Percentiles rank a stretch among this genome's conserved stretches.
Evolutionary conservation across 257 asterid species (phyloP).

Genomic region (Solanum commersonii): DNA sequence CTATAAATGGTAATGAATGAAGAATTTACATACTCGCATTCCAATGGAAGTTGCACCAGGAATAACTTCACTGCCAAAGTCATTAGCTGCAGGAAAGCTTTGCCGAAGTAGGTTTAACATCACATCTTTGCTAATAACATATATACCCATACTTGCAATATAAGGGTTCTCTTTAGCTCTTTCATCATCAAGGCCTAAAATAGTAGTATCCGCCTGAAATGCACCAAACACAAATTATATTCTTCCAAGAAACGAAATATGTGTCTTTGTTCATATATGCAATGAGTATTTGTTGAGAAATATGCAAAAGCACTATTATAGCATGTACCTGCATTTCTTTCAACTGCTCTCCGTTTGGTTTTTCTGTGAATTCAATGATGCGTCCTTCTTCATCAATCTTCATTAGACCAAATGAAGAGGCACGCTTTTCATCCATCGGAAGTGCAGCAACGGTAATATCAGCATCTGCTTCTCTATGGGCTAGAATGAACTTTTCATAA

Average conservation of each 20-base stretch:
- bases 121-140: conserved; percentile 85
- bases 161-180: conserved; percentile 89
- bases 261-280: not conserved
- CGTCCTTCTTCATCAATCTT: conserved; percentile 93
- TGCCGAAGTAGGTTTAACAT: conserved; percentile 61
- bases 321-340: conserved; percentile 76
- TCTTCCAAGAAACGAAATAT: not conserved
- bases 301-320: too few relatives aligned
- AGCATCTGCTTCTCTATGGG: conserved; percentile 97
- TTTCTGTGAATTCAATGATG: conserved; percentile 74
- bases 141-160: conserved; percentile 96
- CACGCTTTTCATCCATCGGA: conserved; percentile 95
- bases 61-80: conserved; percentile 90
- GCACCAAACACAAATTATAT: not conserved
- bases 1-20: not conserved
- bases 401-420: conserved; percentile 90
- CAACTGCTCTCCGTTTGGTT: conserved; percentile 85
- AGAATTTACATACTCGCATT: conserved; percentile 44
- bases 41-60: conserved; percentile 94
- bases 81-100: conserved; percentile 80
- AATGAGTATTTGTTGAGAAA: too few relatives aligned
- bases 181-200: conserved; percentile 84
- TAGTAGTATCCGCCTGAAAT: conserved; percentile 81
- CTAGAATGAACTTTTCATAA: conserved; percentile 85
- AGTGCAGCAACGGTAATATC: conserved; percentile 95